Evolutionary conservation across 768 basidiomycete genomes (phyloP).

Genomic region (Boletus rubropictus): DNA sequence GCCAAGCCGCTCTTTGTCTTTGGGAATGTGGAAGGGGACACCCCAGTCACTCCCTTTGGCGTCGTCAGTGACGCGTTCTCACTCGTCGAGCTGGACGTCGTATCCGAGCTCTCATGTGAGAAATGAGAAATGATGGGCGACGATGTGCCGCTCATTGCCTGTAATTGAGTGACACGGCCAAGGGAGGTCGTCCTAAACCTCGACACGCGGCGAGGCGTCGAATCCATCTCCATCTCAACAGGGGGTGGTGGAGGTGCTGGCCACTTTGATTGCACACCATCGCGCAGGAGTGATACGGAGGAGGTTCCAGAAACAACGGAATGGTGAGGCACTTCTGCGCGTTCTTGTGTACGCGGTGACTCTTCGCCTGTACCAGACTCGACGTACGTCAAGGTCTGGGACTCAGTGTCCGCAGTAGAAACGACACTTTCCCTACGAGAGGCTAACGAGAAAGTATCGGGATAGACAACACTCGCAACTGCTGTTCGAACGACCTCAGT

Average conservation of each 20-base stretch:
- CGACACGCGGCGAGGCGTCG: conserved; percentile 23
- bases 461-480: conserved; percentile 46
- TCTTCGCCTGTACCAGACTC: neutral
- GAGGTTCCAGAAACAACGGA: conserved; percentile 12
- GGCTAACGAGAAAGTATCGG: conserved; percentile 21
- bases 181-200: conserved; percentile 28
- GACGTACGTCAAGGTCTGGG: neutral
- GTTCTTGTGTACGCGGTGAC: conserved; percentile 8
- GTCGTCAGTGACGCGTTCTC: conserved; percentile 17
- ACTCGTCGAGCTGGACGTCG: conserved; percentile 30
- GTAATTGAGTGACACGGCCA: conserved; percentile 23
- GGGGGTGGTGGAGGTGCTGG: conserved; percentile 29
- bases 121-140: conserved; percentile 49
- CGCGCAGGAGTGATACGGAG: conserved; percentile 17
- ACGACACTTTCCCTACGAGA: conserved; percentile 12
- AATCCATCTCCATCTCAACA: conserved; percentile 21
- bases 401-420: conserved; percentile 9
- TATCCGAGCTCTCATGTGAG: conserved; percentile 31
- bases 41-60: conserved; percentile 16
- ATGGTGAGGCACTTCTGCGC: conserved; percentile 9
- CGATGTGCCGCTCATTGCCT: conserved; percentile 18
- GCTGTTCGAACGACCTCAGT: conserved; percentile 45
- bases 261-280: conserved; percentile 23
- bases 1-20: no score
- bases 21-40: no score